These are phyloP conservation scores for Exserohilum rostratum DNA, from an alignment of 2,329 filamentous ascomycete species.

Conservation along the genomic window DNA sequence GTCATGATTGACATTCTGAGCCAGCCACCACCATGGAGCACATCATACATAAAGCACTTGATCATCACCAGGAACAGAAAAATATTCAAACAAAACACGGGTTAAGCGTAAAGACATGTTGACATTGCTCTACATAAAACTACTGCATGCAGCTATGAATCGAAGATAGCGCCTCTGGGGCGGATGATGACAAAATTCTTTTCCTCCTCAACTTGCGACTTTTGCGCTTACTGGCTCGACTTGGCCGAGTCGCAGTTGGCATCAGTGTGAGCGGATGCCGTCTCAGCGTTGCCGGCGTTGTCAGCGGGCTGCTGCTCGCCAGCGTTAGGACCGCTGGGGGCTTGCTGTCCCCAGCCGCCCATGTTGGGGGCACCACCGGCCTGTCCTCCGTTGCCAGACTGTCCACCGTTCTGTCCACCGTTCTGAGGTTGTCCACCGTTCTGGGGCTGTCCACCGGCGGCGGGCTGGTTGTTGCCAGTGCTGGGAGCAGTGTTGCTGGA, in stretches of 20 bases:
- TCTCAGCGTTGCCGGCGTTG: too few relatives aligned
- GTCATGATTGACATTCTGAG: too few relatives aligned
- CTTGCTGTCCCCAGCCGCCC: too few relatives aligned
- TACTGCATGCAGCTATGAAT: conserved; percentile 2
- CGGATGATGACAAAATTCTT: conserved; percentile 2
- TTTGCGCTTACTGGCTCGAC: not conserved
- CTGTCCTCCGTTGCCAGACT: too few relatives aligned
- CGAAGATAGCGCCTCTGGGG: conserved; percentile 9
- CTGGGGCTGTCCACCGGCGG: too few relatives aligned
- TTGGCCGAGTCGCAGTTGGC: not conserved
- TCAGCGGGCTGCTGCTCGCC: too few relatives aligned
- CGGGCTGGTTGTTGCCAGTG: not conserved
- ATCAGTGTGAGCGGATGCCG: not conserved
- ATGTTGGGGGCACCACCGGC: too few relatives aligned
- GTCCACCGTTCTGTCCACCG: too few relatives aligned
- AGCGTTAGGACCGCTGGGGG: too few relatives aligned
- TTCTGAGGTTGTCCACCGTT: too few relatives aligned
- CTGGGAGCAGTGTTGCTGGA: conserved; percentile 14
- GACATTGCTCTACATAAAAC: not conserved
- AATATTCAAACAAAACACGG: not conserved
- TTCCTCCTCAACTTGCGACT: not conserved
- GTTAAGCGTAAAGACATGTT: not conserved
- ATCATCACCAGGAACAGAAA: not conserved
- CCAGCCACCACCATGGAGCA: too few relatives aligned
- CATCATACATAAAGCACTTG: too few relatives aligned